A percentile compares a stretch with the other conserved stretches of the same genome.
These are phyloP conservation scores for Pinus taeda DNA, from an alignment of 75 land plant species.

Conservation along the genomic window DNA sequence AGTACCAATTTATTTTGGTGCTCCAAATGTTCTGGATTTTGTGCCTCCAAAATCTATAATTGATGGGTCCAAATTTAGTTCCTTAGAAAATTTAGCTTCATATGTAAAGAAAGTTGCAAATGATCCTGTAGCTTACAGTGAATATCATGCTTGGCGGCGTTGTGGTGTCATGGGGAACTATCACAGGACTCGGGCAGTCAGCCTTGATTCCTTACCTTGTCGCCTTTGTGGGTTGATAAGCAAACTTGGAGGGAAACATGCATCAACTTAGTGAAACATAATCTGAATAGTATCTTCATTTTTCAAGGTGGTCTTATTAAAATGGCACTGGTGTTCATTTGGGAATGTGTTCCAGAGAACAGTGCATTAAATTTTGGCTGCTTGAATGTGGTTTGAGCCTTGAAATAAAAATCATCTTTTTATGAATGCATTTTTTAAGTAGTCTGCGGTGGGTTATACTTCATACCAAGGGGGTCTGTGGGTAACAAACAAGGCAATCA, in stretches of 20 bases:
- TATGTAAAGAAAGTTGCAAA: slow-evolving; percentile 74
- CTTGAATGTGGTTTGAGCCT: background rate
- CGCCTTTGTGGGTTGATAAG: slow-evolving; percentile 82
- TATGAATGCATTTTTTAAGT: background rate
- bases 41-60: slow-evolving; percentile 94
- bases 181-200: slow-evolving; percentile 59
- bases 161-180: slow-evolving; percentile 90
- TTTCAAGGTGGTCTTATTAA: background rate
- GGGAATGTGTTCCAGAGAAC: background rate
- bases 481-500: background rate
- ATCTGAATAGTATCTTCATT: background rate
- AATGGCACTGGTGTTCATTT: background rate
- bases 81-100: slow-evolving; percentile 68
- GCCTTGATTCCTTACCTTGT: slow-evolving; percentile 94
- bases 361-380: background rate
- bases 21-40: slow-evolving; percentile 91
- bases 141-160: slow-evolving; percentile 97
- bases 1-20: slow-evolving; percentile 96
- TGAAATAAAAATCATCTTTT: background rate
- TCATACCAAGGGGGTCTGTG: background rate
- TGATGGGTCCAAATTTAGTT: slow-evolving; percentile 67
- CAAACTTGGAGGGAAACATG: slow-evolving; percentile 71
- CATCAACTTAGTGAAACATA: slow-evolving; percentile 11
- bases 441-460: background rate
- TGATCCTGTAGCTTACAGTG: slow-evolving; percentile 87